Base-by-base conservation (phyloP, 257 asterid species). In the Solanum chilense region DNA sequence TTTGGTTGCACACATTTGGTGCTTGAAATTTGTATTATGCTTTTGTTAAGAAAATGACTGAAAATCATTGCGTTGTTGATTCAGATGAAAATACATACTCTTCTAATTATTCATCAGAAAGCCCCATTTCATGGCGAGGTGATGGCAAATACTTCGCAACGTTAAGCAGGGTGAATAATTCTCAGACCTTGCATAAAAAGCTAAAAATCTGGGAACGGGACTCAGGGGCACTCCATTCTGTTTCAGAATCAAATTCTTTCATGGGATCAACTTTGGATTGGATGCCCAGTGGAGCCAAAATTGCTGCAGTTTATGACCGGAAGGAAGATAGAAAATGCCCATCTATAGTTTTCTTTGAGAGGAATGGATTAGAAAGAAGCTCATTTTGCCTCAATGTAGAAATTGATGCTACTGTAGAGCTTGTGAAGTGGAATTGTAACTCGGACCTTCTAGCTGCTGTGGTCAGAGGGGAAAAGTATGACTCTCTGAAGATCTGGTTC, bases 131-230 rank as follows among this genome's bases (percentile, higher is more conserved):
- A 12, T 97, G 99, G 98, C 93, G 98, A 86, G 99, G 99, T 52
- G 98, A 97, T 87, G 99, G 99, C 29, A 96, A 93, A 87, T 97
- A 89, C 89, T 96, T 97, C 88, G 96, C 98, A 69, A 92, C 98
- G 2, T 70, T 97, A 86, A 93, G 96, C 90, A 91, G 89, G 90
- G 93, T 88, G 91, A 90, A 88, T 42, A 93, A 89, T 88, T 92
- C 97, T 11, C 62, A 84, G 89, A 86, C 92, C 88, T 86, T 87
- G 85, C 91, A 56, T 35, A 94, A 92, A 89, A 93, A 91, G 92
- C 96, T 97, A 83, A 96, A 94, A 93, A 98, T 96, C 86, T 97
- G 99, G 99, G 99, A 96, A 88, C 93, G 99, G 77, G 98, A 97
- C 83, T 93, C 99, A 3, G 99, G 99, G 84, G 92, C 87, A 27